phyloP scores from a whole-genome alignment of 345 rosid genomes.

The Dipteronia dyeriana region DNA sequence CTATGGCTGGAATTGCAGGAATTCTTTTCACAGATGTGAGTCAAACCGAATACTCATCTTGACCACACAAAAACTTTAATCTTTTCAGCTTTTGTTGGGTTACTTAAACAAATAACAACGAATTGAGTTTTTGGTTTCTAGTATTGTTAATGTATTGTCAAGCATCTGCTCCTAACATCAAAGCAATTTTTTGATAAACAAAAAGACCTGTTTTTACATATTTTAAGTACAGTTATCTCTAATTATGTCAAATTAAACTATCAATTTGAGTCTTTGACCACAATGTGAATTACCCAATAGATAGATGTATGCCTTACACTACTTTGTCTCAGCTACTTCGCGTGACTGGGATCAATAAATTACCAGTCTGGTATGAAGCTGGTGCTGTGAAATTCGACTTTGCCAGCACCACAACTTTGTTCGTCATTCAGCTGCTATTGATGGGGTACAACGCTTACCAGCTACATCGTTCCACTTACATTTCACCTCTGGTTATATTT shows the following conservation, averaged over 20 bases:
- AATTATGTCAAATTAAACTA: not conserved
- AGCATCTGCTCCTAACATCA: not conserved
- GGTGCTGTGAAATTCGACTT: conserved; percentile 77
- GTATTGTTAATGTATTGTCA: not conserved
- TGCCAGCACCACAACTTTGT: conserved; percentile 72
- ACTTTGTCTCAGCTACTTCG: conserved; percentile 64
- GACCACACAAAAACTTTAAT: not conserved
- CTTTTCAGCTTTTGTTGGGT: not conserved
- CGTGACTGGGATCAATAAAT: conserved; percentile 57
- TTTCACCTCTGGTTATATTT: not conserved
- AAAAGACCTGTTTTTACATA: not conserved
- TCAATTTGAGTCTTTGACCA: not conserved
- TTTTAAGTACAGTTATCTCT: not conserved
- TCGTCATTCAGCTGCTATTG: conserved; percentile 65
- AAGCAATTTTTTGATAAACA: not conserved
- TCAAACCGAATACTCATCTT: not conserved
- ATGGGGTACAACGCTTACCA: conserved; percentile 67
- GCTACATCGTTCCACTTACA: not conserved
- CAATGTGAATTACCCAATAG: not conserved
- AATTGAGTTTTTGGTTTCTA: not conserved
- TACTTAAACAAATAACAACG: not conserved
- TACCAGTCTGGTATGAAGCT: conserved; percentile 97
- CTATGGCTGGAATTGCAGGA: conserved; percentile 92
- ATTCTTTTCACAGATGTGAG: conserved; percentile 90
- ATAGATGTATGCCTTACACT: not conserved